Percentiles rank a stretch among this genome's conserved stretches.
Conservation (phyloP, 2,329 filamentous ascomycete genomes). For the Aspergillus ruber region DNA sequence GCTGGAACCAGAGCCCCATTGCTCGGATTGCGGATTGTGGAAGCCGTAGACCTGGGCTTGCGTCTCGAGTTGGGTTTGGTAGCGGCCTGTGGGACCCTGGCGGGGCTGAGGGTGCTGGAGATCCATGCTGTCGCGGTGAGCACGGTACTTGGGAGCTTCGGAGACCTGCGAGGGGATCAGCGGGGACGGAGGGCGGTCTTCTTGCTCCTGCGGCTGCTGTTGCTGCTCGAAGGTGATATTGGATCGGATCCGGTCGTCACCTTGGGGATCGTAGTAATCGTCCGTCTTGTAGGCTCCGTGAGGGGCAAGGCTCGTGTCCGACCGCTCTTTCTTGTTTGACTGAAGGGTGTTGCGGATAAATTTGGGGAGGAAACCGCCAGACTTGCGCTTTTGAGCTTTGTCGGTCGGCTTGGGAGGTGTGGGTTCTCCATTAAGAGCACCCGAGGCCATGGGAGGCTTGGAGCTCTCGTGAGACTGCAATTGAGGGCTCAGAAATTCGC, state of each 20-base stretch:
- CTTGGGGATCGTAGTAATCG: slow-evolving; percentile 35
- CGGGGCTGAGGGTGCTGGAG: slow-evolving; percentile 60
- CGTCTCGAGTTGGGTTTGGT: slow-evolving; percentile 56
- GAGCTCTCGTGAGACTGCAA: slow-evolving; percentile 55
- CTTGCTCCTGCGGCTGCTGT: slow-evolving; percentile 20
- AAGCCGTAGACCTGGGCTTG: slow-evolving; percentile 51
- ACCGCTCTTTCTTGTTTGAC: slow-evolving; percentile 52
- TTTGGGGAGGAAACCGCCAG: slow-evolving; percentile 75
- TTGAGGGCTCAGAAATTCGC: slow-evolving; percentile 49
- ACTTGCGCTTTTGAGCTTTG: slow-evolving; percentile 83
- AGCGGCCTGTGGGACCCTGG: slow-evolving; percentile 55
- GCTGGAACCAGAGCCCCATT: slow-evolving; percentile 41
- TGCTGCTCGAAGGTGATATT: slow-evolving; percentile 36
- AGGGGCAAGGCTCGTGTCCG: slow-evolving; percentile 33
- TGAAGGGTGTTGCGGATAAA: slow-evolving; percentile 65
- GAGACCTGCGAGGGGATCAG: slow-evolving; percentile 54
- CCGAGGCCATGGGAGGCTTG: slow-evolving; percentile 32
- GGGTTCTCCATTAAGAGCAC: slow-evolving; percentile 65
- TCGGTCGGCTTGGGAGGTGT: slow-evolving; percentile 67
- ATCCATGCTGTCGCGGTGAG: slow-evolving; percentile 58
- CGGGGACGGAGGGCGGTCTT: slow-evolving; percentile 52
- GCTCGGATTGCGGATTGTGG: slow-evolving; percentile 39
- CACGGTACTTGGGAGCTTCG: slow-evolving; percentile 58
- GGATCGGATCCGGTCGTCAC: slow-evolving; percentile 41
- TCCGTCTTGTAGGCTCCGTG: too few relatives aligned